Evolutionary conservation across 2,329 filamentous ascomycete genomes (phyloP), one percentile per base, ranked within the genome.

Genomic region (Orbilia ellipsospora): DNA sequence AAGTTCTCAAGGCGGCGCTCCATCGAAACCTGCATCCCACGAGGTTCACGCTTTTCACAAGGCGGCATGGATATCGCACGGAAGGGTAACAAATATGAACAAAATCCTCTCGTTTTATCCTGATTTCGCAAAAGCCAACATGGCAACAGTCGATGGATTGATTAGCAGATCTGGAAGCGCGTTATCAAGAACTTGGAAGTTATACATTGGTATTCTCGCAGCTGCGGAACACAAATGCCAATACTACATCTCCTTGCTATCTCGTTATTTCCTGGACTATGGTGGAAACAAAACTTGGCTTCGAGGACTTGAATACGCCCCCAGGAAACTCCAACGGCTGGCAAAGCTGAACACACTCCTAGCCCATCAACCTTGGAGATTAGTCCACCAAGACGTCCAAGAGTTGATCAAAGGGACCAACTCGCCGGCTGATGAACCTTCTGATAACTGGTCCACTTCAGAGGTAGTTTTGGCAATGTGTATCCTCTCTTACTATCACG

Each of bases 191-290:
- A 73, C 66, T 16, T 79, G 78, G 78, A 79, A 74, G 57, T 63
- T 79, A 36, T 79, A 79, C n/a, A 69, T 79, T n/a, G 77, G 78
- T 23, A 78, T 79, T 51, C 64, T 79, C 48, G 77, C 78, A 2
- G 77, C 78, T 0, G 78, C 78, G 2, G 78, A 79, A 60, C 78
- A 78, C 48, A 79, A 77, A 52, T 79, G 78, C 13, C 78, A 79
- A 75, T 79, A 79, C 50, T 79, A 77, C 44, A 59, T 79, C 23
- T 78, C 78, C n/a, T 48, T 79, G 7, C 74, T 79, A 7, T 78
- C 78, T 10, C 72, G 78, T 28, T 78, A 78, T 26, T 79, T 79
- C 45, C 60, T 79, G 16, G 78, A 78, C n/a, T 77, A 78, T 28
- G 70, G 74, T 42, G 78, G 78, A 23, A 78, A 79, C 16, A 78